Evolutionary conservation across 1,284 basidiomycete species (phyloP).

Genomic region (Naganishia cerealis): DNA sequence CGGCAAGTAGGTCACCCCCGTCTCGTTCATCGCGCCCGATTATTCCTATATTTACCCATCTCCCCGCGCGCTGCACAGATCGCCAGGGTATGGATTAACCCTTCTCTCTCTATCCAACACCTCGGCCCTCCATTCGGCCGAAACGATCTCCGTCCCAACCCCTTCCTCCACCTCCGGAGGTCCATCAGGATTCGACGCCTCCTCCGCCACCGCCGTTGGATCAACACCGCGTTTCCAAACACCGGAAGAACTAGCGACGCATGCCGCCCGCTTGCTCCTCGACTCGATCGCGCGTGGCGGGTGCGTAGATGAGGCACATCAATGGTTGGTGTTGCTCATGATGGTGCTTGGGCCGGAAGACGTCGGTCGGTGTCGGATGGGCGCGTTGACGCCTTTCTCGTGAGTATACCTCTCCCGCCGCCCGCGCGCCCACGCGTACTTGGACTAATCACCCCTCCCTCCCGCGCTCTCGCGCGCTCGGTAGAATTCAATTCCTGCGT

Average conservation of each 20-base stretch:
- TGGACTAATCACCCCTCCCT: too few species aligned
- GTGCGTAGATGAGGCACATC: slow-evolving; percentile 87
- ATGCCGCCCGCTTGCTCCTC: slow-evolving; percentile 75
- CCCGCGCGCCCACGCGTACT: too few species aligned
- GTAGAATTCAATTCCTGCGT: slow-evolving; percentile 84
- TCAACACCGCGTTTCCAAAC: slow-evolving; percentile 52
- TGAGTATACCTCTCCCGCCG: slow-evolving; percentile 56
- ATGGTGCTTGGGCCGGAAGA: slow-evolving; percentile 97
- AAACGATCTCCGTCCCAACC: slow-evolving; percentile 70
- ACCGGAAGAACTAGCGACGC: slow-evolving; percentile 89
- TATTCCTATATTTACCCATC: not conserved
- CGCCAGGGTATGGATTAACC: slow-evolving; percentile 90
- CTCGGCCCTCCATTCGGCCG: slow-evolving; percentile 80
- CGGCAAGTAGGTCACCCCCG: slow-evolving; percentile 69
- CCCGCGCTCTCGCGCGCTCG: slow-evolving; percentile 11
- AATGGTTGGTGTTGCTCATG: slow-evolving; percentile 80
- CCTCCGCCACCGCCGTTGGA: not conserved
- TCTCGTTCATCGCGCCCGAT: too few species aligned
- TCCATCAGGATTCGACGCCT: slow-evolving; percentile 19
- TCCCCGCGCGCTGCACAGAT: slow-evolving; percentile 58
- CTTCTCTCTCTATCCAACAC: slow-evolving; percentile 91
- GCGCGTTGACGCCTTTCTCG: slow-evolving; percentile 76
- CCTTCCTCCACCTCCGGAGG: slow-evolving; percentile 30
- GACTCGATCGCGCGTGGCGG: slow-evolving; percentile 78
- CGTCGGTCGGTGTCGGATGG: slow-evolving; percentile 83